A percentile compares a stretch with the other conserved stretches of the same genome.
Conservation (phyloP, 768 basidiomycete species). For the Coprinellus aureogranulatus region DNA sequence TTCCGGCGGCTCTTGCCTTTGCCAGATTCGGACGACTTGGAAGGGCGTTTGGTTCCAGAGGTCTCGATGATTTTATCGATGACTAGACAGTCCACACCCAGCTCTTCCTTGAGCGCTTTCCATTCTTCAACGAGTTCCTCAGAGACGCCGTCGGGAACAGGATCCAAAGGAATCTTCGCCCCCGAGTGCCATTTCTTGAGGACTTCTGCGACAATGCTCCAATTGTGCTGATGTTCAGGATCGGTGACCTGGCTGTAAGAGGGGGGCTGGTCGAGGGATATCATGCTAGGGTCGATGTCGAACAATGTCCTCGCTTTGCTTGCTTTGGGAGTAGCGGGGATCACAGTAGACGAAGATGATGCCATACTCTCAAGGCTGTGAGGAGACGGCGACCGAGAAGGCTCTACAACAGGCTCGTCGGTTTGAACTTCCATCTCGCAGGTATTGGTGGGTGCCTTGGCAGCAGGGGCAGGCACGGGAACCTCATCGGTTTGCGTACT, state of each 20-base stretch:
- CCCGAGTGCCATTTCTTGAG: constrained; percentile 74
- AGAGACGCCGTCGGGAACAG: constrained; percentile 52
- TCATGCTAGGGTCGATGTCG: constrained; percentile 20
- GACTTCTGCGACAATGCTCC: constrained; percentile 53
- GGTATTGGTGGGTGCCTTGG: constrained; percentile 31
- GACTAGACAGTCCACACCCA: constrained; percentile 73
- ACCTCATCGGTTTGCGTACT: constrained; percentile 58
- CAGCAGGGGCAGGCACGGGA: constrained; percentile 21
- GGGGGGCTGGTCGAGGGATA: constrained; percentile 59
- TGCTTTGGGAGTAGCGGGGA: constrained; percentile 68
- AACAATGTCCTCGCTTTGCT: constrained; percentile 26
- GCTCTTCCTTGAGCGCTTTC: constrained; percentile 74
- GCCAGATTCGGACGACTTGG: constrained; percentile 7
- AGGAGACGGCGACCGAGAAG: constrained; percentile 47
- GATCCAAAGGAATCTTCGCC: constrained; percentile 42
- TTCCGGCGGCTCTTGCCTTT: constrained; percentile 28
- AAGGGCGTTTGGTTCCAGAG: constrained; percentile 22
- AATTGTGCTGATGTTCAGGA: constrained; percentile 40
- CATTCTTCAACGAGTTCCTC: constrained; percentile 71
- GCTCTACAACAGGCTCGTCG: constrained; percentile 35
- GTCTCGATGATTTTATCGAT: constrained; percentile 67
- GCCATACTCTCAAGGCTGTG: constrained; percentile 50
- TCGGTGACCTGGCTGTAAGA: constrained; percentile 61
- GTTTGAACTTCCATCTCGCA: constrained; percentile 67
- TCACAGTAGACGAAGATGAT: constrained; percentile 71